A percentile compares a stretch with the other conserved stretches of the same genome.
These are phyloP conservation scores for Leucosporidium scottii DNA, from an alignment of 768 basidiomycete genomes.

Conservation along the genomic window DNA sequence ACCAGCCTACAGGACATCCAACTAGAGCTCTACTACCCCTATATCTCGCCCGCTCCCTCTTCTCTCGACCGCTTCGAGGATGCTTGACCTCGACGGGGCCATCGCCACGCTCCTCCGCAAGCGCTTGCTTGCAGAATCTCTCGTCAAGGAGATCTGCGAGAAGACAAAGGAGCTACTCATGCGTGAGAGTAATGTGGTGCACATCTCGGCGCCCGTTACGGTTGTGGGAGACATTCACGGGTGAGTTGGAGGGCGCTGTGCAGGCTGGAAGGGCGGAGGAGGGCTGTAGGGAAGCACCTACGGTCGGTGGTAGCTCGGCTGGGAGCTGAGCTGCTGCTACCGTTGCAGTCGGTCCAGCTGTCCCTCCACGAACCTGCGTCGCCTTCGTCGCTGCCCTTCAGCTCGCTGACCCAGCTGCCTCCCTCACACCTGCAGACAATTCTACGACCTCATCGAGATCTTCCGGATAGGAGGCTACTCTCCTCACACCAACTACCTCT, in stretches of 20 bases:
- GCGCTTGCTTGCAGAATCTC: slow-evolving; percentile 87
- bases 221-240: slow-evolving; percentile 99
- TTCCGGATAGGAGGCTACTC: slow-evolving; percentile 97
- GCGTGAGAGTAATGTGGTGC: slow-evolving; percentile 97
- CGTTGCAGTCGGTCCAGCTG: too few species aligned
- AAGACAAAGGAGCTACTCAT: slow-evolving; percentile 99
- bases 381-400: not conserved
- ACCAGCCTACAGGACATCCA: not conserved
- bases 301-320: not conserved
- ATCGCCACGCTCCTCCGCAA: slow-evolving; percentile 35
- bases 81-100: slow-evolving; percentile 32
- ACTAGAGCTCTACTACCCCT: not conserved
- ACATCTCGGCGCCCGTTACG: slow-evolving; percentile 91
- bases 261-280: not conserved
- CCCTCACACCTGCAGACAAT: slow-evolving; percentile 58
- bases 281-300: not conserved
- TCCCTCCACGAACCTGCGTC: not conserved
- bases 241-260: slow-evolving; percentile 49
- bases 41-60: not conserved
- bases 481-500: slow-evolving; percentile 95
- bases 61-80: not conserved
- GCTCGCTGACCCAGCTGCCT: not conserved
- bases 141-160: slow-evolving; percentile 96
- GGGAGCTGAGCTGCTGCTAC: not conserved
- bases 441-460: slow-evolving; percentile 98